Evolutionary conservation across 2,329 filamentous ascomycete species (phyloP).

Genomic region (Neofusicoccum sp.): DNA sequence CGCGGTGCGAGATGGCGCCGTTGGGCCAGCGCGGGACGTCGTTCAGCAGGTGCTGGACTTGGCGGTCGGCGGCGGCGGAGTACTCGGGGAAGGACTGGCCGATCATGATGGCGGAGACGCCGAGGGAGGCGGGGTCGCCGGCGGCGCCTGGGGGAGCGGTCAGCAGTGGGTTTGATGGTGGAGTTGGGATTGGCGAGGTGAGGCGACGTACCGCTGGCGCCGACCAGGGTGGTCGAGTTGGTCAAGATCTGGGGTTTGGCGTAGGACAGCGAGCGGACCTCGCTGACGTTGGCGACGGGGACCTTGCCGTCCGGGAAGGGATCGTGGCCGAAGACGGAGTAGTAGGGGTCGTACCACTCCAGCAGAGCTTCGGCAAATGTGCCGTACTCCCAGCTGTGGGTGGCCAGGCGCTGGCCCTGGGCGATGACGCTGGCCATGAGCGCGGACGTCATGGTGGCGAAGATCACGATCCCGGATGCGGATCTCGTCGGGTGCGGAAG

Average conservation of each 20-base stretch:
- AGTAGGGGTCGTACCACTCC: constrained; percentile 40
- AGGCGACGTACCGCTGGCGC: constrained; percentile 34
- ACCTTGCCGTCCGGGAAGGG: constrained; percentile 40
- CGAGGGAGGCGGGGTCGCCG: constrained; percentile 50
- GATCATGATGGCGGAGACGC: constrained; percentile 49
- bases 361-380: constrained; percentile 45
- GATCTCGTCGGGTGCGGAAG: not conserved
- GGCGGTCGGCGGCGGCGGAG: constrained; percentile 42
- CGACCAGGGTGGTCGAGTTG: constrained; percentile 34
- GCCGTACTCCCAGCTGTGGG: constrained; percentile 48
- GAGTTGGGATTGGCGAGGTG: not conserved
- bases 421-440: constrained; percentile 28
- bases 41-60: constrained; percentile 45
- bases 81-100: constrained; percentile 40
- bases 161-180: not conserved
- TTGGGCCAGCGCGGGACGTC: constrained; percentile 47
- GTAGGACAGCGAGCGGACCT: constrained; percentile 39
- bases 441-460: not conserved
- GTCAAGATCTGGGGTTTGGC: constrained; percentile 37
- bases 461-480: not conserved
- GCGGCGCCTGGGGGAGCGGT: constrained; percentile 31
- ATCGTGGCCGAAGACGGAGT: constrained; percentile 40
- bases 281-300: constrained; percentile 26
- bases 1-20: constrained; percentile 53
- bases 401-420: constrained; percentile 36